Base-by-base conservation (phyloP, 495 filamentous ascomycete species). In the Chaetomidium leptoderma region DNA sequence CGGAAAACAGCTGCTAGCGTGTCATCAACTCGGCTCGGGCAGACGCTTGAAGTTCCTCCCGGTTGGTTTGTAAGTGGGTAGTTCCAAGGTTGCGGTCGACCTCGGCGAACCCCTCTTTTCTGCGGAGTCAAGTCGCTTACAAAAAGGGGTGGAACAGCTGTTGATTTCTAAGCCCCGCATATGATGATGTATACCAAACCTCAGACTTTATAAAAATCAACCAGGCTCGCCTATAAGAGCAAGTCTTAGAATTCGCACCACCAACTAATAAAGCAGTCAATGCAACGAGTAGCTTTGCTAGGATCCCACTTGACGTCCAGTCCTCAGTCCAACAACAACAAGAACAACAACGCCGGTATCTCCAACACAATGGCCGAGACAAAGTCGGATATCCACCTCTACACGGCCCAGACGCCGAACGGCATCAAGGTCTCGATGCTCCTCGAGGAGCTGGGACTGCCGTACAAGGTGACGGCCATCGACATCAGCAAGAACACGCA, bases 371-470 rank as follows among this genome's bases (percentile, higher is more conserved):
- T 68, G 61, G 53, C 67, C n/a, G 49, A 60, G 4, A 63, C 61
- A 6, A 63, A 53, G 24, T 56, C 71, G 0, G 65, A 75, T 44
- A 75, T 79, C 56, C 72, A 75, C 54, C 65, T 79, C n/a, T 79
- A 82, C 66, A 83, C 78, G 27, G 72, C 78, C 0, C 76, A 80
- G 66, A 89, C 86, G 9, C 86, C 86, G 24, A 90, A 89, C 67
- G 86, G 86, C 56, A 81, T 85, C 70, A 96, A 95, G 68, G 82
- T 92, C 64, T 90, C 88, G 51, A 95, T 95, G 63, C 81, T 88
- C 0, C 76, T 97, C n/a, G 91, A 96, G 72, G 92, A 96, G 74
- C 80, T 95, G 0, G 84, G 83, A 5, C 62, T 90, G 19, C 78
- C 85, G 40, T 92, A 90, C 62, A 78, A 83, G 74, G 77, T 84